Evolutionary conservation across 192 early-diverging fungal species (phyloP).

Genomic region (Coemansia sp.): DNA sequence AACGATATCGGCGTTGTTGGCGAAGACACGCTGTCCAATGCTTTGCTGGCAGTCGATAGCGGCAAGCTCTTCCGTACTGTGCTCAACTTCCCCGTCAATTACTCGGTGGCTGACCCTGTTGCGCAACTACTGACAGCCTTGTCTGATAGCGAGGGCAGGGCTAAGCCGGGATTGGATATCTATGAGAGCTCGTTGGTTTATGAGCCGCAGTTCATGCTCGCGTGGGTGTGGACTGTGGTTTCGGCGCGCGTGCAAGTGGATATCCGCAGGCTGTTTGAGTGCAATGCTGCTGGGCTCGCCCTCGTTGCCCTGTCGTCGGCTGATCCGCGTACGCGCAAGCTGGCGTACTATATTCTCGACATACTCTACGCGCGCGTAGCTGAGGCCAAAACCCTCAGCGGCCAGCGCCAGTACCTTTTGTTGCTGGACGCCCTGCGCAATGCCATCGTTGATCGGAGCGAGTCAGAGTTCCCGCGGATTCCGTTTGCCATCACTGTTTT

Average conservation of each 20-base stretch:
- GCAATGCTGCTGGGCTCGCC: constrained; percentile 33
- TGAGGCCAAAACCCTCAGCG: constrained; percentile 12
- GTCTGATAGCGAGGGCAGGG: neutral
- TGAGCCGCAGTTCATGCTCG: constrained; percentile 32
- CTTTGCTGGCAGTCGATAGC: constrained; percentile 23
- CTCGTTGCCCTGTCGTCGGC: constrained; percentile 40
- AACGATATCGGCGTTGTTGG: constrained; percentile 39
- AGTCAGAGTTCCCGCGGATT: constrained; percentile 21
- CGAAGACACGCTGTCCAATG: constrained; percentile 29
- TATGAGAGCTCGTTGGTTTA: constrained; percentile 16
- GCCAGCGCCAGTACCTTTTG: constrained; percentile 24
- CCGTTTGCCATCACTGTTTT: constrained; percentile 37
- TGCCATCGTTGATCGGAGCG: constrained; percentile 21
- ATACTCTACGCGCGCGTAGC: constrained; percentile 14
- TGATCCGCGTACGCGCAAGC: constrained; percentile 23
- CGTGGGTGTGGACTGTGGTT: constrained; percentile 43
- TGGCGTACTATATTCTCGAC: constrained; percentile 45
- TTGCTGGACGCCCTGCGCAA: constrained; percentile 49
- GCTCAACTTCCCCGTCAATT: constrained; percentile 29
- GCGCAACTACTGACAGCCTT: neutral
- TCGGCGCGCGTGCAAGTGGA: constrained; percentile 13
- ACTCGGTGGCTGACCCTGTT: neutral
- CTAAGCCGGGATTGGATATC: neutral
- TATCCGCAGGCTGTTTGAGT: constrained; percentile 31
- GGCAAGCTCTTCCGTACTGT: constrained; percentile 28